Base-by-base conservation (phyloP, 495 filamentous ascomycete species). In the Oidiodendron maius region DNA sequence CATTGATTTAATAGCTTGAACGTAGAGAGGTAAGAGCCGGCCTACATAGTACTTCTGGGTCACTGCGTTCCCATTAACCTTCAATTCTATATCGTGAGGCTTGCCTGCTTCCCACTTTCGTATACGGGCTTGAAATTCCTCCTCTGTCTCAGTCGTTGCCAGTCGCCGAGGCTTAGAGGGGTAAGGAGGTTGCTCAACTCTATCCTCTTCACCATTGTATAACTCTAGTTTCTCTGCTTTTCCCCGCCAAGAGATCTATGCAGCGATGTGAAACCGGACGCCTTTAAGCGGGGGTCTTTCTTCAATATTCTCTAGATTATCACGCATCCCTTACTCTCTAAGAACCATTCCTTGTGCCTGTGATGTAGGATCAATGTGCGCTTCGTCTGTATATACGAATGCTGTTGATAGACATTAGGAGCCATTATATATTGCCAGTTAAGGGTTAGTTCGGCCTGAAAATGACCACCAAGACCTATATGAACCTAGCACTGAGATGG, bases 31-130 rank as follows among this genome's bases (percentile, higher is more conserved):
- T 40, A 53, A 43, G 12, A 53, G 37, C 16, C 20, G 13, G 13
- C 48, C 44, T 3, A 39, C 35, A 17, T 53, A 53, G 20, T 53
- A 53, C 44, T 53, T 53, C 30, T 48, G 26, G 13, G 50, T 53
- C 21, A 53, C 48, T 13, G 50, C 23, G 34, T 53, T 53, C 13
- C 50, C 50, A 12, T 42, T 3, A n/a, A 39, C 30, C 36, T 52
- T 40, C 11, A 46, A 15, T 0, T 52, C 25, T 24, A 40, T 17
- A 10, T 32, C 12, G 17, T 52, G 35, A 30, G 24, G 42, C 35
- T 43, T 46, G 24, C 2, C 13, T 20, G 50, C 50, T 11, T 52
- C 43, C 42, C 15, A 52, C 5, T 46, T 43, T 16, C 12, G 1
- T 4, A 52, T 3, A 25, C 43, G 6, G 0, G 6, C 23, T 22